Percentiles rank a stretch among this genome's conserved stretches.
These are phyloP conservation scores for Phyllosticta ampelicida DNA, from an alignment of 2,329 filamentous ascomycete genomes.

Conservation along the genomic window DNA sequence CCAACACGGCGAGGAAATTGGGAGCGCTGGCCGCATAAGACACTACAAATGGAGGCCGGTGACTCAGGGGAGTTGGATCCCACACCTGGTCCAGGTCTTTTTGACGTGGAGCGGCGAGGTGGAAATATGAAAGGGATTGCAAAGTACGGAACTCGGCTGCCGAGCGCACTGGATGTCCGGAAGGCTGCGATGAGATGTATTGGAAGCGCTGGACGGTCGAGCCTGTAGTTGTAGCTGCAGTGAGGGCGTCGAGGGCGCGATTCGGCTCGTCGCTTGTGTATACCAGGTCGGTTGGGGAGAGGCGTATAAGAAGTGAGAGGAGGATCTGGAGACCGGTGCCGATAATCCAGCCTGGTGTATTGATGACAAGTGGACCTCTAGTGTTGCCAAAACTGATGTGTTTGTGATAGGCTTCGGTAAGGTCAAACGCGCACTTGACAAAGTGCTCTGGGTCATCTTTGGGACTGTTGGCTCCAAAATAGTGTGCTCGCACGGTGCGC, in stretches of 20 bases:
- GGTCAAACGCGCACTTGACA: conserved; percentile 50
- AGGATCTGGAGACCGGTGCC: conserved; percentile 59
- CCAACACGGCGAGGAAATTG: conserved; percentile 52
- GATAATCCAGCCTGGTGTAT: conserved; percentile 64
- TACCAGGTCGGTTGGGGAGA: conserved; percentile 51
- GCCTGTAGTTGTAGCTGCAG: conserved; percentile 24
- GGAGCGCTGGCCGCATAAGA: conserved; percentile 45
- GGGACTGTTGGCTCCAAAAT: conserved; percentile 54
- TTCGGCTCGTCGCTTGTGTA: conserved; percentile 49
- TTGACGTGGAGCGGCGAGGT: conserved; percentile 30
- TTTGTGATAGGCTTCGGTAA: conserved; percentile 48
- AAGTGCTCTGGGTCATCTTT: conserved; percentile 58
- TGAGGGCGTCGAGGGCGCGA: conserved; percentile 46
- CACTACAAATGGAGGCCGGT: conserved; percentile 50
- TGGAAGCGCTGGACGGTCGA: conserved; percentile 28
- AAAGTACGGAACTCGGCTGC: conserved; percentile 58
- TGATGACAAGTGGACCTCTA: conserved; percentile 52
- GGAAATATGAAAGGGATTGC: conserved; percentile 75
- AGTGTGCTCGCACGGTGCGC: conserved; percentile 46
- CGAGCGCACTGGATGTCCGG: conserved; percentile 39
- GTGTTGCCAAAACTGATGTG: conserved; percentile 28
- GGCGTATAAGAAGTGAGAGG: conserved; percentile 42
- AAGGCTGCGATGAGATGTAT: conserved; percentile 46
- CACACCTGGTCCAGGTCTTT: conserved; percentile 30
- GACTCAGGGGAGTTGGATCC: conserved; percentile 46